Percentiles rank a stretch among this genome's conserved stretches.
Evolutionary conservation across 1,284 basidiomycete genomes (phyloP).

Genomic region (Erythrobasidium hasegawianum): DNA sequence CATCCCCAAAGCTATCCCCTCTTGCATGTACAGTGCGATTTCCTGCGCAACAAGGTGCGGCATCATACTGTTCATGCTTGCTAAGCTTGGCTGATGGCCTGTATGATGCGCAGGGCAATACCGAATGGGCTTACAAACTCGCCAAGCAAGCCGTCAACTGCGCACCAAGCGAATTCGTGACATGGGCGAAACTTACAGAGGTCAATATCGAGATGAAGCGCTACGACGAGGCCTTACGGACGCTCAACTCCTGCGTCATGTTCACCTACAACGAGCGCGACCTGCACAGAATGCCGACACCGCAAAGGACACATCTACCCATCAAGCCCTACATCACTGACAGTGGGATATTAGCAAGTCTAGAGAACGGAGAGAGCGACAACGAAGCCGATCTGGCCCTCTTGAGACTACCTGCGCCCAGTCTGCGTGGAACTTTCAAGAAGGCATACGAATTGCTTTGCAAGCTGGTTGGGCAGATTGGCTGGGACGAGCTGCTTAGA

Average conservation of each 20-base stretch:
- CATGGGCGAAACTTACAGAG: slow-evolving; percentile 96
- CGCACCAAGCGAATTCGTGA: slow-evolving; percentile 94
- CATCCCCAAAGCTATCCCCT: slow-evolving; percentile 90
- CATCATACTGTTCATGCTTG: too few species aligned
- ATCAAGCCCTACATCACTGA: slow-evolving; percentile 80
- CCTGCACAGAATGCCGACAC: slow-evolving; percentile 78
- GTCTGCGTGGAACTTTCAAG: slow-evolving; percentile 90
- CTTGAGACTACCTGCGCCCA: slow-evolving; percentile 86
- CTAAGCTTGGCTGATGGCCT: not conserved
- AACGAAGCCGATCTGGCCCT: slow-evolving; percentile 93
- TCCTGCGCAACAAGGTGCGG: slow-evolving; percentile 69
- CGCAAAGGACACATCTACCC: slow-evolving; percentile 79
- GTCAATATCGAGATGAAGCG: slow-evolving; percentile 85
- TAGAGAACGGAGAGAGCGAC: slow-evolving; percentile 53
- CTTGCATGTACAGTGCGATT: slow-evolving; percentile 90
- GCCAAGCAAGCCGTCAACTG: slow-evolving; percentile 95
- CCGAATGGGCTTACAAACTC: slow-evolving; percentile 85
- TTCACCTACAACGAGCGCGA: slow-evolving; percentile 98
- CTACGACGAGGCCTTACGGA: slow-evolving; percentile 84
- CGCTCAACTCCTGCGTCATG: slow-evolving; percentile 98
- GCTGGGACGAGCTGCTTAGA: slow-evolving; percentile 97
- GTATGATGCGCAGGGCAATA: slow-evolving; percentile 54
- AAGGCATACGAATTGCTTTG: slow-evolving; percentile 89
- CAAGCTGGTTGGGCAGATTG: slow-evolving; percentile 83
- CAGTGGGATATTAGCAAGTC: slow-evolving; percentile 52